Conservation (phyloP, 2,329 filamentous ascomycete species). For the Penicillium hordei region DNA sequence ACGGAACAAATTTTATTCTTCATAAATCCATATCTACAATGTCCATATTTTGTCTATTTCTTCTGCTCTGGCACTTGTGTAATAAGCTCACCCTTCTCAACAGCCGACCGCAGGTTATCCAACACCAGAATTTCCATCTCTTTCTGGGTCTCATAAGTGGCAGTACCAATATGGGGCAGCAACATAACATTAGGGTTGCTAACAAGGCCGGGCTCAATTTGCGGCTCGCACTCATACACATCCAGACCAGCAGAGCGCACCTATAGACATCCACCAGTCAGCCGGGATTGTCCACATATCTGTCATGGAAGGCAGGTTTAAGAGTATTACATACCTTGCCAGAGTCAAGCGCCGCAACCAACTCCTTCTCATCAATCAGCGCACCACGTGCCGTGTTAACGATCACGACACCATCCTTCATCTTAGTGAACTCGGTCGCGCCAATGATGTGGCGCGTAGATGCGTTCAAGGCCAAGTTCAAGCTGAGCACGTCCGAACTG, state of each 20-base stretch:
- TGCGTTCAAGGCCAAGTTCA: conserved; percentile 48
- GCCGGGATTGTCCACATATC: neutral
- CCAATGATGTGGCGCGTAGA: conserved; percentile 50
- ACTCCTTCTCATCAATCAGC: conserved; percentile 49
- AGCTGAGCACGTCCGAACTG: conserved; percentile 47
- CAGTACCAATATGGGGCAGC: conserved; percentile 61
- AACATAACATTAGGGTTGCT: conserved; percentile 51
- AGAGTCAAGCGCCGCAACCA: conserved; percentile 46
- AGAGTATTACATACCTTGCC: conserved; percentile 39
- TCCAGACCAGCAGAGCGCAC: conserved; percentile 48
- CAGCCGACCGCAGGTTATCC: conserved; percentile 57
- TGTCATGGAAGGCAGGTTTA: neutral
- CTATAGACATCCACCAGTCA: conserved; percentile 16
- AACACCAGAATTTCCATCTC: conserved; percentile 62
- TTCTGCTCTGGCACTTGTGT: conserved; percentile 64
- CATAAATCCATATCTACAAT: neutral
- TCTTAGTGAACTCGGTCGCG: conserved; percentile 45
- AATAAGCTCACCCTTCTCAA: conserved; percentile 58
- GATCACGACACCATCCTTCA: conserved; percentile 48
- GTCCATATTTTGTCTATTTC: conserved; percentile 22
- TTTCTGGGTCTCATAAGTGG: conserved; percentile 60
- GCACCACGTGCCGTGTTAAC: conserved; percentile 48
- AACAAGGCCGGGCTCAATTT: conserved; percentile 49
- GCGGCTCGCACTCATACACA: conserved; percentile 50
- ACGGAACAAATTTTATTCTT: neutral